phyloP scores from a whole-genome alignment of 257 asterid genomes.

The Solanum corneliomulleri region DNA sequence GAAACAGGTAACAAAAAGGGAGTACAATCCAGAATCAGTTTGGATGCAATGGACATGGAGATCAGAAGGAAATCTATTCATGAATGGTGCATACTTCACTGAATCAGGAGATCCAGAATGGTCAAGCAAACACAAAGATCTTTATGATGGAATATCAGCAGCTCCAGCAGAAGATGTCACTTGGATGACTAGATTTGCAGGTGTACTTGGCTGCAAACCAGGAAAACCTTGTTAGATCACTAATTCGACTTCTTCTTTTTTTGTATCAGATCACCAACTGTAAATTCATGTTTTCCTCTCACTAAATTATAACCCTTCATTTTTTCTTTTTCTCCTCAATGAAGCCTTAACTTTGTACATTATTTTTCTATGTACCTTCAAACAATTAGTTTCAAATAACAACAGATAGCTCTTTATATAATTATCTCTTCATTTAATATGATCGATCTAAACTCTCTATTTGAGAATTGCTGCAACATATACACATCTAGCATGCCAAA shows the following conservation, averaged over 20 bases:
- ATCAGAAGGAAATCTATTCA: constrained; percentile 48
- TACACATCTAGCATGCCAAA: too few relatives aligned
- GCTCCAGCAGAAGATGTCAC: constrained; percentile 17
- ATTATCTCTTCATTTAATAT: background rate
- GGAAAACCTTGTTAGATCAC: constrained; percentile 30
- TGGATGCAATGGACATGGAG: constrained; percentile 68
- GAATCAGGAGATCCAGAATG: constrained; percentile 45
- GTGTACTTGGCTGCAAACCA: constrained; percentile 23
- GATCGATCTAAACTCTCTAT: background rate
- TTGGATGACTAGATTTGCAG: constrained; percentile 36
- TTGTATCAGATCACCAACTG: background rate
- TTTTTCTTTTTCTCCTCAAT: background rate
- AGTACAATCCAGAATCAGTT: background rate
- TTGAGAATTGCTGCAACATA: too few relatives aligned
- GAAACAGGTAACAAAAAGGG: constrained; percentile 19
- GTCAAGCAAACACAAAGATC: constrained; percentile 26
- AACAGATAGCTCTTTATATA: background rate
- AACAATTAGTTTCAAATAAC: background rate
- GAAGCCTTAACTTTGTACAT: background rate
- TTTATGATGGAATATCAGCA: constrained; percentile 28
- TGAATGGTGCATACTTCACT: constrained; percentile 47
- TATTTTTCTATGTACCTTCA: background rate
- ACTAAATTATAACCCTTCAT: background rate
- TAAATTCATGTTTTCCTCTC: background rate
- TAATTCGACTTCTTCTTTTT: background rate